Evolutionary conservation across 495 filamentous ascomycete genomes (phyloP).

Genomic region (Elaphomyces granulatus): DNA sequence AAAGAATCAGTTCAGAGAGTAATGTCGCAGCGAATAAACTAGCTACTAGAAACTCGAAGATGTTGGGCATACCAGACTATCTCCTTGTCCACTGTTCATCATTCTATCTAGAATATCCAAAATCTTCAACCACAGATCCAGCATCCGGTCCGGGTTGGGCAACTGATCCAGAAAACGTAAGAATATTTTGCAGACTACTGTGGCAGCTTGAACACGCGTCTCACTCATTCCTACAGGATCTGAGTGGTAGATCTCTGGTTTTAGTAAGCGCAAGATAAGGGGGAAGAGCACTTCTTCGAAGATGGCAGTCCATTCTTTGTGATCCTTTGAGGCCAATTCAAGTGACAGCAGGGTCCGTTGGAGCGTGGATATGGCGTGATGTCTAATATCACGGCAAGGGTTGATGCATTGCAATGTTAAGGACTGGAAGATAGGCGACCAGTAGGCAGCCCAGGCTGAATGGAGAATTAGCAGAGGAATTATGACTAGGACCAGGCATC

Average conservation of each 20-base stretch:
- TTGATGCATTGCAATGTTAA: conserved; percentile 85
- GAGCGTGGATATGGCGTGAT: conserved; percentile 73
- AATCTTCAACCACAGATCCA: conserved; percentile 85
- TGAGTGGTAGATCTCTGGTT: conserved; percentile 88
- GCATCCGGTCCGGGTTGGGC: conserved; percentile 77
- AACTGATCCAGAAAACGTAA: conserved; percentile 81
- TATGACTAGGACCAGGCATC: too few species aligned
- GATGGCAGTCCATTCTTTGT: conserved; percentile 86
- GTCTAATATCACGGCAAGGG: conserved; percentile 84
- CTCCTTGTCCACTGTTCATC: conserved; percentile 91
- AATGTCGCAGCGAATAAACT: too few species aligned
- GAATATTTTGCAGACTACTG: conserved; percentile 86
- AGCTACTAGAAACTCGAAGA: too few species aligned
- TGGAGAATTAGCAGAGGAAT: too few species aligned
- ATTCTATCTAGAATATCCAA: conserved; percentile 90
- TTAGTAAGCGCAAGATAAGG: conserved; percentile 74
- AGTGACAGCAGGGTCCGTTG: conserved; percentile 75
- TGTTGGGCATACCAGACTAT: conserved; percentile 55
- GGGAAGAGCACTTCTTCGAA: conserved; percentile 93
- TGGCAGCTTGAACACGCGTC: conserved; percentile 84
- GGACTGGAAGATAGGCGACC: conserved; percentile 85
- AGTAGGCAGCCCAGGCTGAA: conserved; percentile 96
- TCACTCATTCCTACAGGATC: conserved; percentile 92
- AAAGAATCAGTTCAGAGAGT: too few species aligned
- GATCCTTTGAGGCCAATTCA: conserved; percentile 58